A percentile compares a stretch with the other conserved stretches of the same genome.
phyloP scores from a whole-genome alignment of 2,329 filamentous ascomycete species.

The Aspergillus brasiliensis region DNA sequence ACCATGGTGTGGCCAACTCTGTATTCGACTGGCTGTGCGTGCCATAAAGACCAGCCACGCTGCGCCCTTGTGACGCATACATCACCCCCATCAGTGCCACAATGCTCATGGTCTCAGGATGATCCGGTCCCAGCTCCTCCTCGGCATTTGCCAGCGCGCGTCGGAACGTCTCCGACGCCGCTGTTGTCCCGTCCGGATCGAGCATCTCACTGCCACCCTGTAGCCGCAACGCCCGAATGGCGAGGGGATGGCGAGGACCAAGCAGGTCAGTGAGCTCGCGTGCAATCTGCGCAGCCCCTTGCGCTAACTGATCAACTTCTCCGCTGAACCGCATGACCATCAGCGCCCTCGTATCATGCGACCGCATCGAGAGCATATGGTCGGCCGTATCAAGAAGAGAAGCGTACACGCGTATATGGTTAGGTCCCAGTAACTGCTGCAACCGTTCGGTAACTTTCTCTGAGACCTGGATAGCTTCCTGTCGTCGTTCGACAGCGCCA shows the following conservation, averaged over 20 bases:
- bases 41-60: not conserved
- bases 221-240: slow-evolving; percentile 28
- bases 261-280: slow-evolving; percentile 25
- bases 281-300: slow-evolving; percentile 19
- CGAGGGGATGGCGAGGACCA: slow-evolving; percentile 25
- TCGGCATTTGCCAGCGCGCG: slow-evolving; percentile 32
- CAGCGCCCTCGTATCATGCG: slow-evolving; percentile 6
- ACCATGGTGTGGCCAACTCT: slow-evolving; percentile 29
- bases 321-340: slow-evolving; percentile 15
- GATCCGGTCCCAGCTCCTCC: slow-evolving; percentile 28
- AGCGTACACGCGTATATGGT: slow-evolving; percentile 28
- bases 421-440: slow-evolving; percentile 28
- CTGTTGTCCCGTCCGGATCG: slow-evolving; percentile 18
- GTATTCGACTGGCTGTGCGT: slow-evolving; percentile 7
- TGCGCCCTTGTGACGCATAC: slow-evolving; percentile 25
- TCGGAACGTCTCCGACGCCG: slow-evolving; percentile 32
- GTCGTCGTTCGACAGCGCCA: slow-evolving; percentile 21
- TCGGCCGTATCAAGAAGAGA: slow-evolving; percentile 27
- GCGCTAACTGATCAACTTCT: slow-evolving; percentile 20
- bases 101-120: slow-evolving; percentile 30
- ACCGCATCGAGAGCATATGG: slow-evolving; percentile 25
- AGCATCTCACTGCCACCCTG: slow-evolving; percentile 25
- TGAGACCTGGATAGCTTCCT: slow-evolving; percentile 26
- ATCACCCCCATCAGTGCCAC: slow-evolving; percentile 32
- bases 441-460: slow-evolving; percentile 26